Evolutionary conservation across 306 rosid genomes (phyloP), one percentile per base, ranked within the genome.

Genomic region (Trifolium dubium): DNA sequence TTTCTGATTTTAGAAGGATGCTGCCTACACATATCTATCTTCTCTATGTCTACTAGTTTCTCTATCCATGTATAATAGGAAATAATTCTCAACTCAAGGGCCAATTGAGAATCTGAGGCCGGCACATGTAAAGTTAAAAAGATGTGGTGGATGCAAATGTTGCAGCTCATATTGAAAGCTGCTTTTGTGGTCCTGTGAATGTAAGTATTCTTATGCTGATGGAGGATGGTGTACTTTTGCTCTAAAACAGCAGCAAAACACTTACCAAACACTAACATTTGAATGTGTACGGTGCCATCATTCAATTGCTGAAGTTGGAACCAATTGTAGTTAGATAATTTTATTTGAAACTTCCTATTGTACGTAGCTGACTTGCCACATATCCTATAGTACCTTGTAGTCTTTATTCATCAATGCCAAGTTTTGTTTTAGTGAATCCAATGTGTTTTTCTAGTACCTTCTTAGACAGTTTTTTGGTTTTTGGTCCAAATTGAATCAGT

Each of bases 31-130:
- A 70, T 14, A 39, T 35, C 61, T 35, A 44, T 50, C 18, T 56
- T 70, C 64, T 67, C 43, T 43, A 23, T 14, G 72, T 55, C 49
- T 31, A 71, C 11, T 50, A 51, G 64, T 73, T 60, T 30, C 77
- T 64, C 50, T 79, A 9, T 60, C 69, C 62, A 66, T 58, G 77
- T 32, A 58, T 58, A 51, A 43, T 67, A 41, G 75, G 47, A 70
- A 29, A 49, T 37, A 53, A 64, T 60, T 65, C 44, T 35, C 11
- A 55, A 50, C 44, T 35, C 11, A 55, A 50, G 60, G 9, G n/a
- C 19, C 60, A 43, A 13, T 51, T 56, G 30, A 31, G 49, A 76
- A 62, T 50, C 64, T 47, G 64, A 39, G n/a, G n/a, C n/a, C n/a
- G 10, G 35, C 75, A 39, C 63, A 10, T 78, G 65, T 77, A 68